These are phyloP conservation scores for Clavispora santaluciae DNA, from an alignment of 805 yeast genomes.

Conservation along the genomic window DNA sequence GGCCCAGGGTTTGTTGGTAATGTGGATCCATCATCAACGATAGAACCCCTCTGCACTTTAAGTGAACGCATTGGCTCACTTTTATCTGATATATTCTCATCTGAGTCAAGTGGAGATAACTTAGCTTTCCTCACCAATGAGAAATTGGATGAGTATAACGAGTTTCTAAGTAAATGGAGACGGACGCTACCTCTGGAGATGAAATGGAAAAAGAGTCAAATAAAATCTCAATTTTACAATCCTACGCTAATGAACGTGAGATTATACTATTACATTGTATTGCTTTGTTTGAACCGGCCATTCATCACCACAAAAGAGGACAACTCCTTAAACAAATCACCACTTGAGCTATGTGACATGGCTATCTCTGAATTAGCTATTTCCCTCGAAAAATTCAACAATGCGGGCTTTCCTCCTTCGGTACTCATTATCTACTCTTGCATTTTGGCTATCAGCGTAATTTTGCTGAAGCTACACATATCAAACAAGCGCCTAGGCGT, in stretches of 20 bases:
- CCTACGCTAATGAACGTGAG: constrained; percentile 15
- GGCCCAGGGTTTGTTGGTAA: constrained; percentile 5
- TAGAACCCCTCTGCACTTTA: constrained; percentile 14
- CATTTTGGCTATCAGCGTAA: constrained; percentile 12
- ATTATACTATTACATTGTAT: constrained; percentile 14
- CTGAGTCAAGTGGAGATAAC: constrained; percentile 10
- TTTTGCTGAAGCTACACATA: constrained; percentile 6
- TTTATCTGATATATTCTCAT: constrained; percentile 13
- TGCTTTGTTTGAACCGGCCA: constrained; percentile 14
- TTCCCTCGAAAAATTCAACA: constrained; percentile 10
- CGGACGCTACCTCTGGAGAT: constrained; percentile 9
- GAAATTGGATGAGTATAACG: constrained; percentile 10
- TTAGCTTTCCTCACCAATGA: constrained; percentile 8
- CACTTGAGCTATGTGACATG: constrained; percentile 5
- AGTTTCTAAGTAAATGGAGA: constrained; percentile 11
- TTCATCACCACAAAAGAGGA: constrained; percentile 6
- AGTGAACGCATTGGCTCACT: constrained; percentile 15
- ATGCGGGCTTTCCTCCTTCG: constrained; percentile 8
- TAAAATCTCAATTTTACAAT: constrained; percentile 10
- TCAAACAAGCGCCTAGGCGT: background rate
- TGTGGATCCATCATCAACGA: constrained; percentile 13
- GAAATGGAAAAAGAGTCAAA: constrained; percentile 10
- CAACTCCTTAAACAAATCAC: background rate
- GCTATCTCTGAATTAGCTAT: constrained; percentile 13
- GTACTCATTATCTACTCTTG: constrained; percentile 13